Conservation (phyloP, 1,284 basidiomycete genomes). For the Cutaneotrichosporon sp. region DNA sequence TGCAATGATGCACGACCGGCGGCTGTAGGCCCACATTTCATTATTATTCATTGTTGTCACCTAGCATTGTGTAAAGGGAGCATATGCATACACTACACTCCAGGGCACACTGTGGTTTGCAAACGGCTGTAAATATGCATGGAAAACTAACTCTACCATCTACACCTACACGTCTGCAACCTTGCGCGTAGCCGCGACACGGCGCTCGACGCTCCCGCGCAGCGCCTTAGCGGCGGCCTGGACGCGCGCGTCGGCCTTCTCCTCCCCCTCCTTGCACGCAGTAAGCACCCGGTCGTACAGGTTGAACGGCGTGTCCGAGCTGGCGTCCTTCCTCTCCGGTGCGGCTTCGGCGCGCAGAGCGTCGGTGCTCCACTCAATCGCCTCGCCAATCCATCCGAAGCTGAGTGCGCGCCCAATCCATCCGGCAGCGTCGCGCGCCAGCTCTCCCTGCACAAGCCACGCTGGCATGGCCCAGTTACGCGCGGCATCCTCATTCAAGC, state of each 20-base stretch:
- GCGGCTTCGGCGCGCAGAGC: slow-evolving; percentile 66
- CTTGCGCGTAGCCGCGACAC: slow-evolving; percentile 1
- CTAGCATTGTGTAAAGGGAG: not conserved
- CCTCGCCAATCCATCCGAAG: slow-evolving; percentile 75
- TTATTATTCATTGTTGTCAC: slow-evolving; percentile 1
- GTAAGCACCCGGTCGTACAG: slow-evolving; percentile 81
- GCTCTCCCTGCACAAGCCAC: slow-evolving; percentile 68
- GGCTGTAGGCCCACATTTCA: not conserved
- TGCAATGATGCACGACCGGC: slow-evolving; percentile 13
- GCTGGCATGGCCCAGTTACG: slow-evolving; percentile 60
- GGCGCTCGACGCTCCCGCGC: slow-evolving; percentile 29
- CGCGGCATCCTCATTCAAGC: slow-evolving; percentile 59
- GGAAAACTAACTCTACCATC: not conserved
- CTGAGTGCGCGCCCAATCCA: slow-evolving; percentile 56
- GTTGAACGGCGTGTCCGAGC: slow-evolving; percentile 74
- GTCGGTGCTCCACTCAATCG: slow-evolving; percentile 68
- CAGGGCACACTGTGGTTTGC: not conserved
- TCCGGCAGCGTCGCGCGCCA: slow-evolving; percentile 38
- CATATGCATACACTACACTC: not conserved
- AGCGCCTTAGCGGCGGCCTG: slow-evolving; percentile 36
- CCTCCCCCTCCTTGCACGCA: slow-evolving; percentile 62
- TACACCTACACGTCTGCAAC: not conserved
- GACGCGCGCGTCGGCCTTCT: slow-evolving; percentile 43
- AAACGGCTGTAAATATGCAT: not conserved
- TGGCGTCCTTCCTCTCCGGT: slow-evolving; percentile 63